A percentile compares a stretch with the other conserved stretches of the same genome.
phyloP scores from a whole-genome alignment of 2,329 filamentous ascomycete genomes.

The Gliomastix tumulicola region DNA sequence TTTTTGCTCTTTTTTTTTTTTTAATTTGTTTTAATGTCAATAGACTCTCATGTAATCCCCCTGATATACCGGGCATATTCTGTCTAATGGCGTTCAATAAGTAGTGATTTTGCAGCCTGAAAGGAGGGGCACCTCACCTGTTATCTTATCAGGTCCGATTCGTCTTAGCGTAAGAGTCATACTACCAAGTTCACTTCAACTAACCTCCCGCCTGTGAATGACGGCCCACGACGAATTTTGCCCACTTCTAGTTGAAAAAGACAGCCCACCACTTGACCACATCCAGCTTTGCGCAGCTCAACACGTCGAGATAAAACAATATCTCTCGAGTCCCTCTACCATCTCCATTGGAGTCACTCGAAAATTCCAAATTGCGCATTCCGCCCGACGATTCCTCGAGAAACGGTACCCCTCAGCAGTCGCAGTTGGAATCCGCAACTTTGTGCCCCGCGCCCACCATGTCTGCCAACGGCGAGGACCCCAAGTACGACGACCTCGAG shows the following conservation, averaged over 20 bases:
- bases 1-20: conserved; percentile 5
- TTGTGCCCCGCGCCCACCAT: conserved; percentile 31
- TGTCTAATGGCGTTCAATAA: no score
- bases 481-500: conserved; percentile 65
- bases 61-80: no score
- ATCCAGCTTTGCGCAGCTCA: neutral
- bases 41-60: no score
- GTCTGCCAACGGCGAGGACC: conserved; percentile 52
- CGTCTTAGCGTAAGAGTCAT: conserved; percentile 31
- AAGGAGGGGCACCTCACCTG: conserved; percentile 21
- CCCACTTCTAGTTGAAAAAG: conserved; percentile 22
- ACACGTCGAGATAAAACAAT: conserved; percentile 11
- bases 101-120: no score
- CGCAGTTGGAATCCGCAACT: neutral
- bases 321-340: conserved; percentile 5
- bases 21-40: neutral
- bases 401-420: conserved; percentile 1
- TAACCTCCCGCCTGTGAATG: conserved; percentile 7
- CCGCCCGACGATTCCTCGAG: neutral
- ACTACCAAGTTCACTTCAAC: conserved; percentile 9
- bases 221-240: conserved; percentile 36
- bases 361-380: no score
- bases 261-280: neutral
- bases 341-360: neutral
- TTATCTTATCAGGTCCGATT: conserved; percentile 29